A percentile compares a stretch with the other conserved stretches of the same genome.
Evolutionary conservation across 2,329 filamentous ascomycete species (phyloP).

Genomic region (Aspergillus piperis): DNA sequence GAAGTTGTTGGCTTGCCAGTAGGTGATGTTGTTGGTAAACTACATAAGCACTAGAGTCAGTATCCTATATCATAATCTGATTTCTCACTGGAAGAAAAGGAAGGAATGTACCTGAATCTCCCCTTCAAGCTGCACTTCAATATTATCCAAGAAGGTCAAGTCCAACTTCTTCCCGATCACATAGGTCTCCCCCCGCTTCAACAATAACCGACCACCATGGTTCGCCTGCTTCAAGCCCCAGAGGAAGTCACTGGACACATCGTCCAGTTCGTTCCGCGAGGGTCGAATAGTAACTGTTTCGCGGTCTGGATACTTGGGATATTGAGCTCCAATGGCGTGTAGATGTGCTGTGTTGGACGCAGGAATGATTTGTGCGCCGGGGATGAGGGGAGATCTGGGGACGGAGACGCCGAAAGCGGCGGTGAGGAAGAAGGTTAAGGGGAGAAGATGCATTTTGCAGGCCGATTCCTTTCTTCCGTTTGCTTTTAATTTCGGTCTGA

Average conservation of each 20-base stretch:
- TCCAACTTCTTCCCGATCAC: constrained; percentile 62
- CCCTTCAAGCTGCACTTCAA: constrained; percentile 61
- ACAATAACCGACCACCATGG: constrained; percentile 58
- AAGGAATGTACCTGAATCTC: constrained; percentile 48
- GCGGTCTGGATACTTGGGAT: constrained; percentile 35
- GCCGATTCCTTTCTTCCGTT: no score
- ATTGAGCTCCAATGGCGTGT: constrained; percentile 26
- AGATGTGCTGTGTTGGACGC: constrained; percentile 23
- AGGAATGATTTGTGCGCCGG: constrained; percentile 30
- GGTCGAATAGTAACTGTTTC: constrained; percentile 55
- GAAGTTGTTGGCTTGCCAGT: constrained; percentile 55
- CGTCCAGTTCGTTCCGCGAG: constrained; percentile 57
- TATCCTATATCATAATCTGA: not conserved
- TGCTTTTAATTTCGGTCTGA: no score
- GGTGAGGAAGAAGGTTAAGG: no score
- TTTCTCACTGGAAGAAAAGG: not conserved
- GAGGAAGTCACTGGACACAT: constrained; percentile 59
- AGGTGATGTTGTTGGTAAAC: constrained; percentile 51
- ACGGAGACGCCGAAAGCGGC: no score
- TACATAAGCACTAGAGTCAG: constrained; percentile 18
- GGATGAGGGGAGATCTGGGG: constrained; percentile 12
- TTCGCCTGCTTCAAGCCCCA: constrained; percentile 59
- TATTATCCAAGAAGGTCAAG: constrained; percentile 58
- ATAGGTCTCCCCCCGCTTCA: constrained; percentile 57
- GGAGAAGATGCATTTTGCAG: no score